phyloP scores from a whole-genome alignment of 306 rosid species.

The Phaseolus lunatus region DNA sequence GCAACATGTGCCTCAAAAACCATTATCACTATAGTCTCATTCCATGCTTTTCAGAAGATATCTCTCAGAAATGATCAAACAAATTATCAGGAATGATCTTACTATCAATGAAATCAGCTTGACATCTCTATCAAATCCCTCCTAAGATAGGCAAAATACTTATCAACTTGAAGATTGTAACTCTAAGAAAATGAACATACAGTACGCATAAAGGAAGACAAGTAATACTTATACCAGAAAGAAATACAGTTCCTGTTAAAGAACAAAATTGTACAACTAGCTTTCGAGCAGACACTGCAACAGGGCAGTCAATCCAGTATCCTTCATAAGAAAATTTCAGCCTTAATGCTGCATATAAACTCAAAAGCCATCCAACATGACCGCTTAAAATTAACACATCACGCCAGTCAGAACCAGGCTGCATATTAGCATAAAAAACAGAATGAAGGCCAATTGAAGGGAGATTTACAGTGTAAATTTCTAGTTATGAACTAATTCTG shows the following conservation, averaged over 20 bases:
- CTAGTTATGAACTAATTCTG: conserved; percentile 27
- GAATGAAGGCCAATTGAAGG: conserved; percentile 35
- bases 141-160: conserved; percentile 35
- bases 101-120: conserved; percentile 21
- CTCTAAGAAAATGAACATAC: conserved; percentile 33
- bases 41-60: conserved; percentile 30
- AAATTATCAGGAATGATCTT: conserved; percentile 30
- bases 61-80: conserved; percentile 11
- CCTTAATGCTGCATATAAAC: conserved; percentile 78
- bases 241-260: conserved; percentile 83
- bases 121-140: conserved; percentile 27
- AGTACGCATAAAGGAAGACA: conserved; percentile 27
- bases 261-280: conserved; percentile 90
- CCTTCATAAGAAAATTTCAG: conserved; percentile 81
- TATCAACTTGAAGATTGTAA: conserved; percentile 35
- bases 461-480: conserved; percentile 35
- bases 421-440: conserved; percentile 54
- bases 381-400: conserved; percentile 78
- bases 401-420: conserved; percentile 95
- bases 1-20: conserved; percentile 21
- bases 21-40: conserved; percentile 17
- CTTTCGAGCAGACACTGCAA: conserved; percentile 89
- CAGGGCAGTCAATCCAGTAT: conserved; percentile 92
- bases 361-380: conserved; percentile 91
- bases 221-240: conserved; percentile 65